Conservation (phyloP, 257 asterid genomes). For the Solanum clarkiae region DNA sequence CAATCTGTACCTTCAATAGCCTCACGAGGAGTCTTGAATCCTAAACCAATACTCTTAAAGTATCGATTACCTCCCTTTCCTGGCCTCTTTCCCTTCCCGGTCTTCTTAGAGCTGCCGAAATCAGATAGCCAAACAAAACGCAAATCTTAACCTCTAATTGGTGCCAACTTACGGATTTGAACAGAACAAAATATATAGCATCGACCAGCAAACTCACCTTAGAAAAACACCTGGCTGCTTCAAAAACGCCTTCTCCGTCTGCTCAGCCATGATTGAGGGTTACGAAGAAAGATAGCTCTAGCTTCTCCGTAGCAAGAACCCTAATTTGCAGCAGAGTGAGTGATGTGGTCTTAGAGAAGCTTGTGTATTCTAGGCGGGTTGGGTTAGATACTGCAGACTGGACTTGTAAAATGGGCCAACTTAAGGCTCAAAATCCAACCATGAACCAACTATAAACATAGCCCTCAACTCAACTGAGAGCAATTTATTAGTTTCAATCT, state of each 20-base stretch:
- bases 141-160: background rate
- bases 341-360: background rate
- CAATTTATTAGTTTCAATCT: no score
- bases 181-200: background rate
- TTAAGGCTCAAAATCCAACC: background rate
- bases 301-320: background rate
- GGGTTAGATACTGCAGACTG: background rate
- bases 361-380: background rate
- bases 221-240: constrained; percentile 9
- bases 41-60: constrained; percentile 33
- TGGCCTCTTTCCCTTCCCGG: constrained; percentile 36
- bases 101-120: constrained; percentile 26
- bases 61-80: constrained; percentile 37
- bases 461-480: no score
- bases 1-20: constrained; percentile 19
- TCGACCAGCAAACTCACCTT: background rate
- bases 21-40: constrained; percentile 33
- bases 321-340: background rate
- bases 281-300: background rate
- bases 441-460: no score
- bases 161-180: background rate
- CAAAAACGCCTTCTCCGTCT: constrained; percentile 6
- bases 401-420: background rate
- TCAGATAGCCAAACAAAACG: background rate
- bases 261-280: background rate